Base-by-base conservation (phyloP, 345 rosid species). In the Murraya paniculata region DNA sequence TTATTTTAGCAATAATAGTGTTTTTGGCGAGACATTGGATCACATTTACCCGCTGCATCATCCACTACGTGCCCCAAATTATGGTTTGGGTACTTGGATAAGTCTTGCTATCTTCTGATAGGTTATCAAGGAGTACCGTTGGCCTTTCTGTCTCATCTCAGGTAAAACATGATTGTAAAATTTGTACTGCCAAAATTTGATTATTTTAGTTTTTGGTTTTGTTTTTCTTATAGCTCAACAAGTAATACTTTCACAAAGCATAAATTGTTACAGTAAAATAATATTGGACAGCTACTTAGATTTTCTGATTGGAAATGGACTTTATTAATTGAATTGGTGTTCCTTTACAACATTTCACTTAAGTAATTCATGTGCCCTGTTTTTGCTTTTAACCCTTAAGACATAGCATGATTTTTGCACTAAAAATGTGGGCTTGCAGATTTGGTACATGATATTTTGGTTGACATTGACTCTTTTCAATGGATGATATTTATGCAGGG, bases 401-500 rank as follows among this genome's bases (percentile, higher is more conserved):
- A 45, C 31, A 48, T 65, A 14, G 33, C 72, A 19, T 36, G 30
- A 48, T 64, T 75, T 72, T 70, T 72, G 36, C 77, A 22, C 70
- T 39, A 5, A 50, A 45, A 59, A 74, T 11, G 3, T 53, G 33
- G 16, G 50, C 36, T 56, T 73, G 57, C 9, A 58, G 35, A 86
- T 71, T 75, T 25, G 28, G 77, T 28, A 66, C 58, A 71, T 35
- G 39, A 24, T 33, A 69, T 27, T 62, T 25, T n/a, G 31, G 22
- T 77, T 80, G 64, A 78, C 21, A 27, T 8, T 67, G 79, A 60
- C 67, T 27, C 67, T 84, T 70, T 77, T 71, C 62, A 75, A 71
- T 75, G 80, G 58, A 25, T 78, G 74, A 71, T 76, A 41, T 71
- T 36, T 57, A 78, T 82, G 76, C 94, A 93, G 98, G 98, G 98